Evolutionary conservation across 306 rosid species (phyloP), one percentile per base, ranked within the genome.

Genomic region (Quercus cerris): DNA sequence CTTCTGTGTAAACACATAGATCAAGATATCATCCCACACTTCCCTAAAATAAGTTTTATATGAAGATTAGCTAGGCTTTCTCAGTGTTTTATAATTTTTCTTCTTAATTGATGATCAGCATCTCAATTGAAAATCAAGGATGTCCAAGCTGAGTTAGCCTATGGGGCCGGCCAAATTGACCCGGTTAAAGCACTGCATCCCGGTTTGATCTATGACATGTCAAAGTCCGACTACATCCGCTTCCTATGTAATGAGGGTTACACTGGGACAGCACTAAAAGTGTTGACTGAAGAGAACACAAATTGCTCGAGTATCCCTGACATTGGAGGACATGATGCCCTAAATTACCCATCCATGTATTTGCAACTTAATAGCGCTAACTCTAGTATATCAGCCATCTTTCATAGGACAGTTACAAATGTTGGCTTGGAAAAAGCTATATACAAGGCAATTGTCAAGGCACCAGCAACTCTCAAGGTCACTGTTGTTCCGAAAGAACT

Each of bases 311-410:
- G 15, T 46, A 11, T 46, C 52, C 52, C 52, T 46, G 1, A 10
- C 4, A 9, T 46, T 11, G 52, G 52, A 46, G 52, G 52, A 46
- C 52, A 46, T 9, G 98, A 92, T 68, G 98, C 94, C 61, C 79
- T 94, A 80, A 92, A 91, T 88, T 94, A 91, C 86, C 97, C 96
- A 25, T 75, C 88, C 74, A 86, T 94, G 96, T 89, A 82, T 76
- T 2, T 76, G 28, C 85, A 80, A 59, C 81, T 88, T 10, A 5
- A 0, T 3, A 19, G 6, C 22, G 7, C 74, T 4, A 61, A 58
- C 35, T 80, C 88, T 10, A 49, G 31, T 14, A 79, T 88, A 71
- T 78, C 87, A 5, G 93, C 92, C 3, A 84, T 89, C 51, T 94
- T 88, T 78, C 27, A 77, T 51, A 76, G 97, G 57, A 88, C 78